Base-by-base conservation (phyloP, 352 stramenopile species). In the Globisporangium perplexum region DNA sequence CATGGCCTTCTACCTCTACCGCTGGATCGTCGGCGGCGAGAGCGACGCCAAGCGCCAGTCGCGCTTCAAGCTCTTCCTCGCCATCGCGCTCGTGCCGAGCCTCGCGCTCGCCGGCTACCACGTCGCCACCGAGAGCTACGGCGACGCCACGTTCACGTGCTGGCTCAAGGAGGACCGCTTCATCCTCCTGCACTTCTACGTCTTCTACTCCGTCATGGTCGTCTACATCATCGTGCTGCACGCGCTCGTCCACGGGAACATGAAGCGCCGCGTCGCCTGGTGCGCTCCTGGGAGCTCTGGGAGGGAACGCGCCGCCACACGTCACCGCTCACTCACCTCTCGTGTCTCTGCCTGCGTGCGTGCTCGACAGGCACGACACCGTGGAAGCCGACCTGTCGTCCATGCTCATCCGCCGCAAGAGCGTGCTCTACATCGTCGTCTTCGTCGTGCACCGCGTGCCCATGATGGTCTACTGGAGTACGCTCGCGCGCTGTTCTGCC, bases 71-170 rank as follows among this genome's bases (percentile, higher is more conserved):
- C 51, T 75, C 17, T 93, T 86, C 49, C 53, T 93, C 23, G 49
- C 58, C 4, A 46, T 86, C 60, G 66, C 74, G n/a, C 38, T 90
- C 15, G 46, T 84, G 14, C 83, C 80, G 11, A 73, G 76, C 18
- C 44, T 67, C 1, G 69, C 60, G 1, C 67, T 87, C 10, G 71
- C 77, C 7, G 36, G 83, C 17, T 91, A 86, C 55, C 74, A 87
- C 42, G 46, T 88, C 8, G 51, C 68, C 81, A 79, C 63, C 26
- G 61, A 83, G 56, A 72, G 74, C 42, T 88, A 88, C 53, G 81
- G 81, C 4, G 75, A 92, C 60, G 73, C 81, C 42, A 92, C 79
- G 42, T 91, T 91, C 65, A 91, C 80, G 62, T 94, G 83, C 66
- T 94, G 79, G 79, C 64, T 94, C 47, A 62, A 67, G 24, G 74